Conservation (phyloP, 805 yeast genomes). For the Lipomyces yamanashiensis region DNA sequence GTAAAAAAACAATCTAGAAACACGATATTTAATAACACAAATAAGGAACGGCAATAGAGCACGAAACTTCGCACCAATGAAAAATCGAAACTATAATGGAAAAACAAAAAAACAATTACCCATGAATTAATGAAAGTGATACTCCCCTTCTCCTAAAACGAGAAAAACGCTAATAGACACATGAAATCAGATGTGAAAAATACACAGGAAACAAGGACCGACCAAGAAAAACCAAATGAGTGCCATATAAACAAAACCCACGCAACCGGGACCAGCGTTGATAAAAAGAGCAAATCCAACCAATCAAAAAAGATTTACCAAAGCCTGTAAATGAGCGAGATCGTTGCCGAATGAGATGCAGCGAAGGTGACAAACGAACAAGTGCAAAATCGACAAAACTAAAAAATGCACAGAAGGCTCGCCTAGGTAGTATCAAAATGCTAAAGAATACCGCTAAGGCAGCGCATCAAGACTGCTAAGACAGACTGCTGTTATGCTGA, state of each 20-base stretch:
- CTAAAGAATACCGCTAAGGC: too few relatives aligned
- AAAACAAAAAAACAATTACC: background rate
- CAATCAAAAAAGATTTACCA: slow-evolving; percentile 1
- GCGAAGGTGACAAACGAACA: background rate
- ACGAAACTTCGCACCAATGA: background rate
- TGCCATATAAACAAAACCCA: background rate
- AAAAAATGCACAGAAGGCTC: too few relatives aligned
- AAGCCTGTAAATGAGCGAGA: slow-evolving; percentile 1
- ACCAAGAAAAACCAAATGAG: background rate
- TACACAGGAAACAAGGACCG: background rate
- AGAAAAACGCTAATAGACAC: background rate
- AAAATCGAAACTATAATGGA: background rate
- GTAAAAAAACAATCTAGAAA: background rate
- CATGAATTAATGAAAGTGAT: background rate
- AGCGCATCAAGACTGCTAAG: background rate
- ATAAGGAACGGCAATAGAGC: background rate
- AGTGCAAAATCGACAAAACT: too few relatives aligned
- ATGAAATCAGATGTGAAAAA: background rate
- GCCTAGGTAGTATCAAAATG: too few relatives aligned
- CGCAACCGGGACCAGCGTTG: background rate
- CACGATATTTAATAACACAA: background rate
- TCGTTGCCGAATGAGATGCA: background rate
- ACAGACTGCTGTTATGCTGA: background rate
- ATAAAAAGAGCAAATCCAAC: slow-evolving; percentile 11
- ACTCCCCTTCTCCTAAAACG: background rate